Base-by-base conservation (phyloP, 495 filamentous ascomycete species). In the Umbilicaria muhlenbergii region DNA sequence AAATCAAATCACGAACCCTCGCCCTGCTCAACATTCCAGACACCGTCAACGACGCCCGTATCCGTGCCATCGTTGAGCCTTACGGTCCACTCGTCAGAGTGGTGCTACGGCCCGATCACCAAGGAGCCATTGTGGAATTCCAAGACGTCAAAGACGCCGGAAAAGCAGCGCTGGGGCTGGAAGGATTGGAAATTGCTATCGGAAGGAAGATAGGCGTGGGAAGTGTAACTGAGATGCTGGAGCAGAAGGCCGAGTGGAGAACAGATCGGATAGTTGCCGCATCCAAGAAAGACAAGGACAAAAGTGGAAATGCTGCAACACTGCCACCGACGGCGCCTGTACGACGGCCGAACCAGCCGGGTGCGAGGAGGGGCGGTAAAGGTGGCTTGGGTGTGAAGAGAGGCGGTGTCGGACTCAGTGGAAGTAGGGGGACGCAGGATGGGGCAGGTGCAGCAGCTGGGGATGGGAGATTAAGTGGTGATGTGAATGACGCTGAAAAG, bases 101-200 rank as follows among this genome's bases (percentile, higher is more conserved):
- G 31, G 52, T 67, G 12, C 55, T 80, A 34, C 68, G 74, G 34
- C 85, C 85, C 2, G 73, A 84, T 40, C 82, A 91, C 45, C 74
- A 78, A 49, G 89, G 91, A n/a, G 91, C 87, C 10, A 79, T 88
- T 40, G 68, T 94, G 36, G 91, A 96, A 55, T 94, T 78, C 54
- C 65, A 62, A 10, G 76, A 83, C 48, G 68, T 80, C 10, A 63
- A 75, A 3, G 69, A 77, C 43, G 80, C 78, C 3, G 86, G 86
- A 34, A 81, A 79, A 57, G 88, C 88, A 0, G 64, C 74, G 0
- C 55, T 94, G 34, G 80, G 68, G 5, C 68, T 95, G 0, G 78
- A 92, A 37, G 80, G 81, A 0, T 58, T 70, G 38, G 80, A 86
- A 51, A 79, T 89, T 43, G 66, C 56, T 2, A 64, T 69, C 0